These are phyloP conservation scores for Crithidia mellificae DNA, from an alignment of 208 protist genomes.

Conservation along the genomic window DNA sequence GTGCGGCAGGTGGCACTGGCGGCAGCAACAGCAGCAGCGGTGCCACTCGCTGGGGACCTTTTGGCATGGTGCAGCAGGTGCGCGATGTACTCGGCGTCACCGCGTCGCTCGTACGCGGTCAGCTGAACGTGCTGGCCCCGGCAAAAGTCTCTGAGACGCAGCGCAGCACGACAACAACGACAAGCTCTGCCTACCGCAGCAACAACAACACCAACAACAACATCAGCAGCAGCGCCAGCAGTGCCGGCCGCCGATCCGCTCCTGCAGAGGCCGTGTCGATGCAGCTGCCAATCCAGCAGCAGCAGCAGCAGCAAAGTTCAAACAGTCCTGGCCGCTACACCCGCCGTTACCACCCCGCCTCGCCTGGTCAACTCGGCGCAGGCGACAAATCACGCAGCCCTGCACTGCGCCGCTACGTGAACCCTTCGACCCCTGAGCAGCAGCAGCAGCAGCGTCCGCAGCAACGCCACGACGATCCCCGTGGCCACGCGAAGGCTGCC, in stretches of 20 bases:
- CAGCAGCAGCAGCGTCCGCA: neutral
- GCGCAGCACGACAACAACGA: neutral
- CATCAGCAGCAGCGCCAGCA: neutral
- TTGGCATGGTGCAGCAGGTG: conserved; percentile 50
- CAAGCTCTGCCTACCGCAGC: too few species aligned
- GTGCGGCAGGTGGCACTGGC: neutral
- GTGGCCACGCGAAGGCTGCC: neutral
- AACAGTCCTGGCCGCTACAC: conserved; percentile 2
- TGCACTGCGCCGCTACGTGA: neutral
- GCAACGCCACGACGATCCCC: neutral
- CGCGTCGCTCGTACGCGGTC: conserved; percentile 54
- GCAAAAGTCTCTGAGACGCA: conserved; percentile 2
- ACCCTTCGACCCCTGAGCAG: too few species aligned
- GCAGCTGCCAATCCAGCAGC: neutral
- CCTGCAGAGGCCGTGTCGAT: neutral
- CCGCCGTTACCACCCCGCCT: neutral
- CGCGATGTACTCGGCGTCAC: conserved; percentile 68
- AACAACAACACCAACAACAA: neutral
- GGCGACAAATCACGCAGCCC: neutral
- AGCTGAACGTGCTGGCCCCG: conserved; percentile 49
- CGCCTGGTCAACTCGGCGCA: neutral
- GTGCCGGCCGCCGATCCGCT: neutral
- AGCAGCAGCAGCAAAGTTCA: too few species aligned
- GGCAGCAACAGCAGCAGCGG: neutral
- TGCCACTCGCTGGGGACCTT: conserved; percentile 28